These are phyloP conservation scores for Hydnum rufescens DNA, from an alignment of 768 basidiomycete genomes.

Conservation along the genomic window DNA sequence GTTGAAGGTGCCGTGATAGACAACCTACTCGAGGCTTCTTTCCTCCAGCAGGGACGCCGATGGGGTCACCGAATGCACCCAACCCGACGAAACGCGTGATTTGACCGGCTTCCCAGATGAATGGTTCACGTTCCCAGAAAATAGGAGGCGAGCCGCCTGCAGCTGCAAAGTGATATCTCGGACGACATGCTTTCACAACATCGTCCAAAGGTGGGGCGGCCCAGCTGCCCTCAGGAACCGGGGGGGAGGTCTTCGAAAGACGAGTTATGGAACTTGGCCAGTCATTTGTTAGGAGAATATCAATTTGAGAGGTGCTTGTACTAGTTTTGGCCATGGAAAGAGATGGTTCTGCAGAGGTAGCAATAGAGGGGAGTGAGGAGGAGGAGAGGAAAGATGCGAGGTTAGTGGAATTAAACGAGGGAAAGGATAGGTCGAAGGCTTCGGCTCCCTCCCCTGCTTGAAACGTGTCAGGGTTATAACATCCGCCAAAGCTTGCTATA, in stretches of 20 bases:
- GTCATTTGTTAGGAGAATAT: slow-evolving; percentile 64
- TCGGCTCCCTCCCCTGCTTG: slow-evolving; percentile 10
- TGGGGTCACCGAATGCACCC: slow-evolving; percentile 57
- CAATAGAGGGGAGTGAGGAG: slow-evolving; percentile 5
- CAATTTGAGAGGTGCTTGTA: slow-evolving; percentile 42
- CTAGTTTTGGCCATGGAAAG: slow-evolving; percentile 48
- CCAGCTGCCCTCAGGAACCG: slow-evolving; percentile 25
- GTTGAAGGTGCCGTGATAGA: background rate
- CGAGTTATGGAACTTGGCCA: slow-evolving; percentile 51
- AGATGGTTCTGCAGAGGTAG: slow-evolving; percentile 17
- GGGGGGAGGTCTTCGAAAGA: slow-evolving; percentile 35
- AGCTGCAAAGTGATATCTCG: slow-evolving; percentile 74
- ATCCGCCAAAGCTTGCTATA: slow-evolving; percentile 59
- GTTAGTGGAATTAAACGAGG: slow-evolving; percentile 7
- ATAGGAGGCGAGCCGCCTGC: slow-evolving; percentile 40
- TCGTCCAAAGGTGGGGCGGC: slow-evolving; percentile 45
- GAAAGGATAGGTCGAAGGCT: slow-evolving; percentile 6
- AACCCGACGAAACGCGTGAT: slow-evolving; percentile 68
- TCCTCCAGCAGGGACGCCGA: slow-evolving; percentile 23
- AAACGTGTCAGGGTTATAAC: slow-evolving; percentile 32
- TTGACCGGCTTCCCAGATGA: slow-evolving; percentile 49
- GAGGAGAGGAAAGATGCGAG: slow-evolving; percentile 12
- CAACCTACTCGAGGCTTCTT: slow-evolving; percentile 71
- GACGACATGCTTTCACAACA: slow-evolving; percentile 42
- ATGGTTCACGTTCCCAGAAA: slow-evolving; percentile 96